Evolutionary conservation across 2,329 filamentous ascomycete species (phyloP).

Genomic region (Shiraia sp.): DNA sequence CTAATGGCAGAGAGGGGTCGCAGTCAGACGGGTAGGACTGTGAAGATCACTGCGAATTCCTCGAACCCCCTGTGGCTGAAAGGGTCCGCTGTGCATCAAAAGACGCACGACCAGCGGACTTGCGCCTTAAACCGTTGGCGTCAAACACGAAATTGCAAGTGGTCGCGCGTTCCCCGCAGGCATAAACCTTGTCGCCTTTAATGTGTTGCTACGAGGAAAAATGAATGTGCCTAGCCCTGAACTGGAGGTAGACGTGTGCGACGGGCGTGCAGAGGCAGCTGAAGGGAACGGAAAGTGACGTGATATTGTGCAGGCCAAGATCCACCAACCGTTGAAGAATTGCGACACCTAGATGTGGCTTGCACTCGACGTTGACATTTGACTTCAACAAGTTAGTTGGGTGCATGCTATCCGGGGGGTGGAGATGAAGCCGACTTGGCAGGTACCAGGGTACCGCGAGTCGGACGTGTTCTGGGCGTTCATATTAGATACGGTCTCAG

Average conservation of each 20-base stretch:
- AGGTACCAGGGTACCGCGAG: neutral
- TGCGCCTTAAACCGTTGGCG: constrained; percentile 7
- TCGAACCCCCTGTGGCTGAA: constrained; percentile 12
- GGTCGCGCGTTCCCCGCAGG: neutral
- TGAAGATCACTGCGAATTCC: neutral
- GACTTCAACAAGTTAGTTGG: constrained; percentile 4
- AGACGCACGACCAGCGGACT: constrained; percentile 1
- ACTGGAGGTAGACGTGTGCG: neutral
- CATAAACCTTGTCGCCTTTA: neutral
- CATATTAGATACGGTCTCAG: neutral
- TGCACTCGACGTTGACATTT: constrained; percentile 6
- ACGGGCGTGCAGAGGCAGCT: neutral
- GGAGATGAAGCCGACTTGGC: constrained; percentile 17
- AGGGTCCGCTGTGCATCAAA: constrained; percentile 1
- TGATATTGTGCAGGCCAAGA: constrained; percentile 12
- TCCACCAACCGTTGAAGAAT: constrained; percentile 14
- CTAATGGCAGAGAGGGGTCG: neutral
- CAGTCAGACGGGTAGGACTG: neutral
- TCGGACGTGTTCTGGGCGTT: neutral
- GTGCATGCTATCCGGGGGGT: constrained; percentile 7
- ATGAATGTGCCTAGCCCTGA: neutral
- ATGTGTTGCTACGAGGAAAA: neutral
- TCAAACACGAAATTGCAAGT: constrained; percentile 3
- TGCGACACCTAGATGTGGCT: constrained; percentile 9
- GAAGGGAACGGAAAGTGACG: constrained; percentile 1